Conservation (phyloP, 352 stramenopile genomes). For the Phytophthora constricta region DNA sequence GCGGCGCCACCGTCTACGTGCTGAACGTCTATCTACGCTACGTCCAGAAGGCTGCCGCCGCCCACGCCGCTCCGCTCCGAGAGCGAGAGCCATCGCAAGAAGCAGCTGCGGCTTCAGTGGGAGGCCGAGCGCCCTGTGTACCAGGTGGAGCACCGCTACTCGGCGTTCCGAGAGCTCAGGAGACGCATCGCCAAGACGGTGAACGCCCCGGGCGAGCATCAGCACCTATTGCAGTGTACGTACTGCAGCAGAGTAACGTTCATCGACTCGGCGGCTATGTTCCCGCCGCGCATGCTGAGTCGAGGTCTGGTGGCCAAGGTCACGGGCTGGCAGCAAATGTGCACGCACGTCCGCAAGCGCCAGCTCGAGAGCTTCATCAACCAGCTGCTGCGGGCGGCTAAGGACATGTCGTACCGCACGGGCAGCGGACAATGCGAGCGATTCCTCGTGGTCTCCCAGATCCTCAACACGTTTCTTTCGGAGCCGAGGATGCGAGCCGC, state of each 20-base stretch:
- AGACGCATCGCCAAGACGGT: constrained; percentile 37
- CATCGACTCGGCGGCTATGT: constrained; percentile 45
- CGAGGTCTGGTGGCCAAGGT: constrained; percentile 26
- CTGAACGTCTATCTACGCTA: constrained; percentile 55
- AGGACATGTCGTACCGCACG: constrained; percentile 55
- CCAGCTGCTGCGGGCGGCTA: constrained; percentile 45
- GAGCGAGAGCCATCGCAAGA: constrained; percentile 18
- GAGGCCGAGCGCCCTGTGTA: constrained; percentile 44
- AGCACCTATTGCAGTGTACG: constrained; percentile 54
- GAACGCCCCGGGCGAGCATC: constrained; percentile 13
- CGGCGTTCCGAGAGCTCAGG: constrained; percentile 53
- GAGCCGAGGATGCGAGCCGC: constrained; percentile 33
- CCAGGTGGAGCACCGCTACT: constrained; percentile 62
- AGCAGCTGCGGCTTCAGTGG: constrained; percentile 18
- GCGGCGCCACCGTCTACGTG: constrained; percentile 58
- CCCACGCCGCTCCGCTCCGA: constrained; percentile 14
- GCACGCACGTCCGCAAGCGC: constrained; percentile 33
- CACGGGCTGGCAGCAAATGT: constrained; percentile 27
- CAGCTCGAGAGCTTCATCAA: constrained; percentile 54
- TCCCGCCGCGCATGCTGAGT: constrained; percentile 54
- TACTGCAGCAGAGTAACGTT: constrained; percentile 63
- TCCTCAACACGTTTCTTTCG: constrained; percentile 67
- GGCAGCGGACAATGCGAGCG: constrained; percentile 45
- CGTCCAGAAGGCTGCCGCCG: constrained; percentile 55
- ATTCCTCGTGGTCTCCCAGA: constrained; percentile 51